Evolutionary conservation across 2,329 filamentous ascomycete genomes (phyloP), one percentile per base, ranked within the genome.

Genomic region (Alternaria gaisen): DNA sequence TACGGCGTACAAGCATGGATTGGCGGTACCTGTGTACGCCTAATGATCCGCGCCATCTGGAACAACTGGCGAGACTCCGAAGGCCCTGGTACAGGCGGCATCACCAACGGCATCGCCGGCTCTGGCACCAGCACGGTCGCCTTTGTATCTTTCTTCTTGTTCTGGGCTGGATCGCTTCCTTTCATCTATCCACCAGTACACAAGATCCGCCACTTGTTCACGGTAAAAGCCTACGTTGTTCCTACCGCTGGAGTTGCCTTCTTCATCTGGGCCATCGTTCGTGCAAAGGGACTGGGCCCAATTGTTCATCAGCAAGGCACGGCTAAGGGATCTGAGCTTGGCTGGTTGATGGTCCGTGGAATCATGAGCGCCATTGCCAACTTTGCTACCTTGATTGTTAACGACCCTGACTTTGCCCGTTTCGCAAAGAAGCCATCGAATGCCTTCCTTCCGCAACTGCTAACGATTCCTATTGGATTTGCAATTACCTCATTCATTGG

Each of bases 11-110:
- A 95, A 76, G 81, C 87, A 6, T 97, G 92, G 82, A 96, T 97
- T 65, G 93, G 93, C 69, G 85, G 86, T 70, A 79, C 90, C 60
- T 97, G 93, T 69, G 89, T 97, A 5, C 93, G 93, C 64, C 81
- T 97, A 60, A 97, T 97, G 92, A 94, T 97, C 64, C 85, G 90
- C 47, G 83, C 91, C 4, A 94, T 97, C 74, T 97, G 92, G 92
- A 86, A 83, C 62, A 85, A 84, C 50, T 91, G 87, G 86, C 82
- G 85, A 68, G 71, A 83, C 70, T 72, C 71, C 57, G 67, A 61
- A 24, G 44, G 55, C 12, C 43, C 58, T 10, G 66, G 61, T 26
- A 34, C 50, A 16, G 72, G 72, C 3, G 84, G 83, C 2, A 84
- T 93, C 63, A 87, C 85, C 11, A 93, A 94, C 71, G 84, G 85